Conservation (phyloP, 176 grass and related monocot genomes). For the Avena eriantha region DNA sequence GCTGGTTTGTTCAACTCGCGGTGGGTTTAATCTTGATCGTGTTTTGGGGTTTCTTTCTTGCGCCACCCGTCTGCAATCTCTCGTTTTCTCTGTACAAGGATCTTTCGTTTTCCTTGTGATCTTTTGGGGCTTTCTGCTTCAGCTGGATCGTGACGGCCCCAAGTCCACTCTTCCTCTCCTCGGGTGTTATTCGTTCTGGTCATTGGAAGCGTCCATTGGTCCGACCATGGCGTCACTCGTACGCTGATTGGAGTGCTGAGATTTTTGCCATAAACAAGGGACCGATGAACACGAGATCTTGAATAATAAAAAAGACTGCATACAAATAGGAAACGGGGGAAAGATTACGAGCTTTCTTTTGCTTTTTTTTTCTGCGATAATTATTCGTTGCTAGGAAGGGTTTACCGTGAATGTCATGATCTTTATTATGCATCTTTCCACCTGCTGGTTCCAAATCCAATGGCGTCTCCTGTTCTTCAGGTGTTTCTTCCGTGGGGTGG, state of each 20-base stretch:
- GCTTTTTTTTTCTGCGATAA: background rate
- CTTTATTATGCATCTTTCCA: slow-evolving; percentile 1
- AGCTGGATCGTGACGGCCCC: background rate
- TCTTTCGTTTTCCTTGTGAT: background rate
- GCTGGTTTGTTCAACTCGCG: background rate
- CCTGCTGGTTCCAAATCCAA: background rate
- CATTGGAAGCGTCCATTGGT: background rate
- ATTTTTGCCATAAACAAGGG: background rate
- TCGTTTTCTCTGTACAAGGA: background rate
- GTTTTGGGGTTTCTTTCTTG: background rate
- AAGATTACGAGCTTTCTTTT: background rate
- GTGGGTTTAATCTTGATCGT: background rate
- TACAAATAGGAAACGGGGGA: no score
- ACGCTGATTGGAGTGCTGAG: background rate
- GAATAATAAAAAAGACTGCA: background rate
- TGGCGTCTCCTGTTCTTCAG: slow-evolving; percentile 34
- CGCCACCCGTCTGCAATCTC: no score
- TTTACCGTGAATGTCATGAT: slow-evolving; percentile 20
- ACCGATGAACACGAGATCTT: background rate
- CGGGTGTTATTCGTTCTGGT: background rate
- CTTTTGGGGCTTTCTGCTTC: background rate
- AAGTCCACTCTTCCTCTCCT: background rate
- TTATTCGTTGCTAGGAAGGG: background rate
- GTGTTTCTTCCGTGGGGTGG: background rate
- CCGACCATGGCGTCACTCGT: background rate